phyloP scores from a whole-genome alignment of 495 filamentous ascomycete species.

The Wilcoxina mikolae region DNA sequence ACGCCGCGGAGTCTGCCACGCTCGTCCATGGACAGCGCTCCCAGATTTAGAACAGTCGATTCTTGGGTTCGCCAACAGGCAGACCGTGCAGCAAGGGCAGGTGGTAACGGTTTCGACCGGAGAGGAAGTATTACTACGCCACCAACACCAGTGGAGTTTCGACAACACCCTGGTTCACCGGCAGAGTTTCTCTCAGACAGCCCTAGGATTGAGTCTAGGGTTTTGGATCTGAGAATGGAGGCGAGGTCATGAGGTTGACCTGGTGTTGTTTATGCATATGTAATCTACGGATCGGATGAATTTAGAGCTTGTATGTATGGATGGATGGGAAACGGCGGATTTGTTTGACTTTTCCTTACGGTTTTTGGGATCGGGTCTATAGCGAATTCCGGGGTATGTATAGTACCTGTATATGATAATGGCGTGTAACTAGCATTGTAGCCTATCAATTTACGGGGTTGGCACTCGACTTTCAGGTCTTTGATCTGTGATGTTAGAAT shows the following conservation, averaged over 20 bases:
- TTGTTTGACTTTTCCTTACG: neutral
- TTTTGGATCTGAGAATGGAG: neutral
- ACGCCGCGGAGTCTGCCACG: conserved; percentile 11
- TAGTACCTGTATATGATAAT: too few relatives aligned
- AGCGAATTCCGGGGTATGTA: too few relatives aligned
- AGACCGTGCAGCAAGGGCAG: conserved; percentile 11
- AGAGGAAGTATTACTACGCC: conserved; percentile 1
- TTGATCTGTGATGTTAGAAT: too few relatives aligned
- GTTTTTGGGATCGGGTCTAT: too few relatives aligned
- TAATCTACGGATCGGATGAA: neutral
- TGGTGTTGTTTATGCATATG: neutral
- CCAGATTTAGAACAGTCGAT: conserved; percentile 42
- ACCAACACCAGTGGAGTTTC: conserved; percentile 13
- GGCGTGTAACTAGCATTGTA: too few relatives aligned
- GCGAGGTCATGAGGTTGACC: neutral
- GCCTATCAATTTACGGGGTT: too few relatives aligned
- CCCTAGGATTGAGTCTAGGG: neutral
- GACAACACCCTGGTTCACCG: conserved; percentile 15
- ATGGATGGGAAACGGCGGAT: neutral
- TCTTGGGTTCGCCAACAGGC: conserved; percentile 50
- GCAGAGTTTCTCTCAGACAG: conserved; percentile 5
- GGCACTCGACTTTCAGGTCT: too few relatives aligned
- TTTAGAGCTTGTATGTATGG: neutral
- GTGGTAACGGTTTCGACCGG: conserved; percentile 6
- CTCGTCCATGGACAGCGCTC: conserved; percentile 19